Base-by-base conservation (phyloP, 75 land plant species). In the Pinus taeda region DNA sequence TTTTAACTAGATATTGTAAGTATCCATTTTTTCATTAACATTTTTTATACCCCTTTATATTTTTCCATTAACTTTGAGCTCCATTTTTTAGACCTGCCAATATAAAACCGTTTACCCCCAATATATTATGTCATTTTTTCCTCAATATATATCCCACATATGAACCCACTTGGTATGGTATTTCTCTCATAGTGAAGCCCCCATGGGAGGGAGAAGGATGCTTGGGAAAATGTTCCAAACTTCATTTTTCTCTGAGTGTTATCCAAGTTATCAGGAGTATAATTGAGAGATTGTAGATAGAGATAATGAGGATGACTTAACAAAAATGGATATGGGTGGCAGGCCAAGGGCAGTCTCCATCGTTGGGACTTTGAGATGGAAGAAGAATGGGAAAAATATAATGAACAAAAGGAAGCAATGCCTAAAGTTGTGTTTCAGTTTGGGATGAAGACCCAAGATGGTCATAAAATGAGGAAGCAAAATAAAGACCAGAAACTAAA, bases 291-390 rank as follows among this genome's bases (percentile, higher is more conserved):
- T 96, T 81, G 97, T 94, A 20, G 95, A 91, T 78, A 92, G 97
- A 74, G 99, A 96, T 81, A 97, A 96, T 78, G 99, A 97, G 75
- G 99, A 78, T 79, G 97, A 97, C 77, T 79, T 97, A 72, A 87
- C 98, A 29, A 97, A 97, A 82, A 97, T 97, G 99, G 99, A 97
- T 57, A 94, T 97, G 97, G 99, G 99, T 78, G 97, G 99, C 71
- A 84, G 98, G 97, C 90, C 14, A 97, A 97, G 77, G 99, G 95
- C 11, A 92, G 99, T 18, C 90, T 97, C 21, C 99, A 97, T 74
- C 81, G 98, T 30, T 97, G 99, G 99, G 99, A 97, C 72, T 97
- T 97, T 80, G 99, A 97, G 86, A 92, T 95, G 1, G 99, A 97
- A 84, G 97, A 94, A 77, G 95, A 97, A 18, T 97, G 99, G 99